phyloP scores from a whole-genome alignment of 352 stramenopile genomes.

The Pythium biforme region DNA sequence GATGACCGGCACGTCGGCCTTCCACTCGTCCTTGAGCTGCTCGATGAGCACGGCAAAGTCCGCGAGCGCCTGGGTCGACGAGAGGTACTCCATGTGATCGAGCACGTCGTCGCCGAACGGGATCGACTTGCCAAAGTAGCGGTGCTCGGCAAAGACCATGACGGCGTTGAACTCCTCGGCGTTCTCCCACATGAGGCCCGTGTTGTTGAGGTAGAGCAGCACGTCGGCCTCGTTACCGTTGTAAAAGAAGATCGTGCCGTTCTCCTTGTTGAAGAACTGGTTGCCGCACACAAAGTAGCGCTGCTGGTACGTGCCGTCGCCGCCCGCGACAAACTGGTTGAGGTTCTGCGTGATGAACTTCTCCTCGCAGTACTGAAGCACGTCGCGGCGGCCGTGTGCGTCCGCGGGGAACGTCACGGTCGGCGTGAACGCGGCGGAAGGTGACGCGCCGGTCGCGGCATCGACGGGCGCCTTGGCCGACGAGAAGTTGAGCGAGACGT shows the following conservation, averaged over 20 bases:
- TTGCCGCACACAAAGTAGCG: conserved; percentile 70
- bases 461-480: neutral
- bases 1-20: conserved; percentile 52
- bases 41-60: conserved; percentile 69
- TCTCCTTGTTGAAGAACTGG: conserved; percentile 38
- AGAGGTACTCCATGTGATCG: conserved; percentile 73
- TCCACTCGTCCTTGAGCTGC: conserved; percentile 37
- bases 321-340: conserved; percentile 44
- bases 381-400: conserved; percentile 23
- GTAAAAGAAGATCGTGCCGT: conserved; percentile 73
- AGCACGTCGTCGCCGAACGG: conserved; percentile 49
- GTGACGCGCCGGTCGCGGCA: neutral
- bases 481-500: conserved; percentile 14
- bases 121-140: conserved; percentile 77
- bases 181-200: conserved; percentile 75
- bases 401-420: conserved; percentile 25
- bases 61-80: conserved; percentile 77
- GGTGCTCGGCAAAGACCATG: conserved; percentile 74
- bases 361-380: conserved; percentile 46
- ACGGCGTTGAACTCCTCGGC: conserved; percentile 57
- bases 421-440: conserved; percentile 12
- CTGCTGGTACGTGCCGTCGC: conserved; percentile 42
- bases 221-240: conserved; percentile 70
- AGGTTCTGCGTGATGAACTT: conserved; percentile 44
- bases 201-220: conserved; percentile 65